Evolutionary conservation across 192 early-diverging fungal genomes (phyloP).

Genomic region (Tieghemiomyces parasiticus): DNA sequence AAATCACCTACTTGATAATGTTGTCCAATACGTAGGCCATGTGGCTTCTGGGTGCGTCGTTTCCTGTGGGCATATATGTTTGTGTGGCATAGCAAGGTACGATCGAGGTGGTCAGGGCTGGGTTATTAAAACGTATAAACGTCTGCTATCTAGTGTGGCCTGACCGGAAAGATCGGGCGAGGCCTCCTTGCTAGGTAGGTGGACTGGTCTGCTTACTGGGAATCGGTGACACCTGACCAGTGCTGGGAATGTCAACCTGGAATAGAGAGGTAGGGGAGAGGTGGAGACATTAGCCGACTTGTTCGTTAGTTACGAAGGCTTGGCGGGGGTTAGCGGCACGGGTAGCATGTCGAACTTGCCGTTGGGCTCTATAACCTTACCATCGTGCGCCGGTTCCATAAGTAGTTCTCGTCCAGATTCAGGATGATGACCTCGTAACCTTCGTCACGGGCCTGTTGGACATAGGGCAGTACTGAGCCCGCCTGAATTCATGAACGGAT

Average conservation of each 20-base stretch:
- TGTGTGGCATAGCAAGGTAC: too few relatives aligned
- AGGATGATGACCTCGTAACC: background rate
- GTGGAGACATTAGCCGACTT: background rate
- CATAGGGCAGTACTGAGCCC: background rate
- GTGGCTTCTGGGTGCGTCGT: too few relatives aligned
- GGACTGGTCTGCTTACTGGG: too few relatives aligned
- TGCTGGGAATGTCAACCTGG: too few relatives aligned
- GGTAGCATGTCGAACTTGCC: background rate
- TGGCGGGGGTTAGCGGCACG: background rate
- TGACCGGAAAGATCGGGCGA: too few relatives aligned
- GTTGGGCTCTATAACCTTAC: background rate
- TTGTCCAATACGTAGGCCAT: too few relatives aligned
- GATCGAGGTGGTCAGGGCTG: too few relatives aligned
- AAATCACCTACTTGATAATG: background rate
- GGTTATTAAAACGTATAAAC: too few relatives aligned
- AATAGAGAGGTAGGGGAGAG: background rate
- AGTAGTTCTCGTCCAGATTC: background rate
- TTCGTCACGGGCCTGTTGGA: background rate
- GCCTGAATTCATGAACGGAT: background rate
- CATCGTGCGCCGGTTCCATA: background rate
- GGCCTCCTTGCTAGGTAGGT: too few relatives aligned
- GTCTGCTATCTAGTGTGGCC: too few relatives aligned
- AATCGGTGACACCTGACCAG: background rate
- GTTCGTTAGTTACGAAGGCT: background rate
- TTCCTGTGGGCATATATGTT: too few relatives aligned